Conservation (phyloP, 352 stramenopile species). For the Phytophthora tentaculata region DNA sequence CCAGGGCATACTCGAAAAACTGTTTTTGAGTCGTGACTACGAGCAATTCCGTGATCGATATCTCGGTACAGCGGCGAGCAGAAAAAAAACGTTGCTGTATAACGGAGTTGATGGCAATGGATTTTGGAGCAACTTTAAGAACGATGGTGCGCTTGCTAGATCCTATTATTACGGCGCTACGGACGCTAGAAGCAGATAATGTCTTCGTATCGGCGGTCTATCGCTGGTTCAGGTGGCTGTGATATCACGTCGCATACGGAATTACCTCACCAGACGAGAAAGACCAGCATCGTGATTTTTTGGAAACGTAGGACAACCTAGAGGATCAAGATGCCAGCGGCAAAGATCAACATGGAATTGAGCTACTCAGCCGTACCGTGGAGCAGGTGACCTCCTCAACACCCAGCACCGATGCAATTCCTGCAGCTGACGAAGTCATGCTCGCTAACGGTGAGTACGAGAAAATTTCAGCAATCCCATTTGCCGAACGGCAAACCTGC, state of each 20-base stretch:
- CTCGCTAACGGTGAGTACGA: background rate
- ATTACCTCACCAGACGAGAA: background rate
- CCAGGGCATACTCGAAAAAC: background rate
- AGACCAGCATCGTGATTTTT: background rate
- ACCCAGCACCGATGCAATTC: background rate
- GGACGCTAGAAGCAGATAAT: background rate
- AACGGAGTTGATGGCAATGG: background rate
- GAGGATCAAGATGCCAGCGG: background rate
- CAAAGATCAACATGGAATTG: background rate
- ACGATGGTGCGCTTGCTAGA: background rate
- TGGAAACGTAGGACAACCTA: background rate
- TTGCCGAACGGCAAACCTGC: conserved; percentile 5
- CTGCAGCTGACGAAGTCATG: too few species aligned
- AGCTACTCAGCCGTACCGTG: too few species aligned
- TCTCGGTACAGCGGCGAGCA: background rate
- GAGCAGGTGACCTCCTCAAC: background rate
- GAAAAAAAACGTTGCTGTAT: background rate
- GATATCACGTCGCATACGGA: background rate
- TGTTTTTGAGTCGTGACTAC: background rate
- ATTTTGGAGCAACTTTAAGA: conserved; percentile 3
- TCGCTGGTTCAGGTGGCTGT: background rate
- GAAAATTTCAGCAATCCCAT: background rate
- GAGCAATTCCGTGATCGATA: background rate
- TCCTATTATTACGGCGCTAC: background rate
- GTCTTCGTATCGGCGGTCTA: background rate